These are phyloP conservation scores for Fusarium decemcellulare DNA, from an alignment of 2,329 filamentous ascomycete genomes.

Conservation along the genomic window DNA sequence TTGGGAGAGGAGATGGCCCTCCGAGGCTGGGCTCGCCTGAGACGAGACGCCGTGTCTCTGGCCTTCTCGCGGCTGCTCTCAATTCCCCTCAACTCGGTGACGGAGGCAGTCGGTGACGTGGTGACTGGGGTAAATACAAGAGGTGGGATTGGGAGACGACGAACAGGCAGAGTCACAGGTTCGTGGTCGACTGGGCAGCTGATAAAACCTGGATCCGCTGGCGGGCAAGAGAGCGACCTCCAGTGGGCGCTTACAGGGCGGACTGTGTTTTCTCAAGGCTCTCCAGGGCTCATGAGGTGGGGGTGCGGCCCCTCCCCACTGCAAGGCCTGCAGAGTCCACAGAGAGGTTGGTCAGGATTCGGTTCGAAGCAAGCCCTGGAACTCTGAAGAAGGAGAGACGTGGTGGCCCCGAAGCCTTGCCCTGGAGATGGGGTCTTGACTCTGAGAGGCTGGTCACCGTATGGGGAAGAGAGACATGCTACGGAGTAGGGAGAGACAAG, in stretches of 20 bases:
- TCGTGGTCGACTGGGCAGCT: conserved; percentile 12
- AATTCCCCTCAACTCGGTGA: conserved; percentile 22
- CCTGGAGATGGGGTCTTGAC: neutral
- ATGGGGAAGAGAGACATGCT: conserved; percentile 9
- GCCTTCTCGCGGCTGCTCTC: conserved; percentile 20
- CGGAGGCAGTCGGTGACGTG: conserved; percentile 31
- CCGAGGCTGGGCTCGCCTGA: conserved; percentile 28
- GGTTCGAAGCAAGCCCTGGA: conserved; percentile 6
- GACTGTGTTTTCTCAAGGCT: conserved; percentile 16
- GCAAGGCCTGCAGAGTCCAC: conserved; percentile 7
- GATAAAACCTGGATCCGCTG: conserved; percentile 18
- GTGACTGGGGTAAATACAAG: conserved; percentile 13
- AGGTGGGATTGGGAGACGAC: conserved; percentile 14
- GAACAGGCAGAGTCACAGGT: conserved; percentile 20
- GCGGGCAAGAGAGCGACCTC: conserved; percentile 24
- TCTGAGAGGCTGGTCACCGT: conserved; percentile 18
- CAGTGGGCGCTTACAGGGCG: conserved; percentile 30
- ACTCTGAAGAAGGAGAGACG: conserved; percentile 6
- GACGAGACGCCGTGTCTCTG: conserved; percentile 33
- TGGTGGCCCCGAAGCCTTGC: conserved; percentile 13
- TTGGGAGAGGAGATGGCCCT: neutral
- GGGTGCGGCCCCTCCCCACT: conserved; percentile 2
- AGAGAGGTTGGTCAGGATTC: conserved; percentile 13
- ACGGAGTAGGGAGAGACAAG: conserved; percentile 13
- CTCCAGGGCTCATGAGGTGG: conserved; percentile 31